A percentile compares a stretch with the other conserved stretches of the same genome.
These are phyloP conservation scores for Rhizopogon vinicolor DNA, from an alignment of 768 basidiomycete species.

Conservation along the genomic window DNA sequence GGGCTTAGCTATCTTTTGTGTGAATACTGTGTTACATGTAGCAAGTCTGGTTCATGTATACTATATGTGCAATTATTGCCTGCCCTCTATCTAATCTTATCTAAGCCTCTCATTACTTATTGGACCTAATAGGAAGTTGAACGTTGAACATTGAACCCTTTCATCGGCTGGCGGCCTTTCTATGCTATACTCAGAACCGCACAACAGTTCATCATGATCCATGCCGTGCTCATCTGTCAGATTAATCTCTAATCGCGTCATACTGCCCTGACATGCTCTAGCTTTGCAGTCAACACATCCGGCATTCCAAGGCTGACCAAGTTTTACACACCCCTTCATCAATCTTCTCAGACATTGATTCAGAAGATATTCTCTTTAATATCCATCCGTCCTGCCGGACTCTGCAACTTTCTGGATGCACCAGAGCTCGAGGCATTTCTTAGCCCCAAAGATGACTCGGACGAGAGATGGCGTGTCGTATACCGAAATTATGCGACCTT, in stretches of 20 bases:
- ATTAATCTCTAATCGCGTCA: slow-evolving; percentile 15
- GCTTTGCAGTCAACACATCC: slow-evolving; percentile 79
- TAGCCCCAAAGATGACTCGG: slow-evolving; percentile 43
- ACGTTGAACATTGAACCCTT: too few relatives aligned
- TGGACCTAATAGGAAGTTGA: background rate
- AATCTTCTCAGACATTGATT: slow-evolving; percentile 58
- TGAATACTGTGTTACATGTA: too few relatives aligned
- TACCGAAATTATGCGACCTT: slow-evolving; percentile 96
- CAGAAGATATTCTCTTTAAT: slow-evolving; percentile 90
- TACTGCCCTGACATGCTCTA: slow-evolving; percentile 14
- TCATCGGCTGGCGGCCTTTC: background rate
- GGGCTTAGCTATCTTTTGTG: too few relatives aligned
- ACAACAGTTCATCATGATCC: slow-evolving; percentile 52
- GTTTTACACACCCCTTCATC: slow-evolving; percentile 80
- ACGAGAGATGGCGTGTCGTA: slow-evolving; percentile 78
- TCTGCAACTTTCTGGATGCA: slow-evolving; percentile 97
- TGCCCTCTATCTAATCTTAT: too few relatives aligned
- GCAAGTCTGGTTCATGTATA: too few relatives aligned
- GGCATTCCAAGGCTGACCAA: slow-evolving; percentile 83
- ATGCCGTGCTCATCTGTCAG: slow-evolving; percentile 82
- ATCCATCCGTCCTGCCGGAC: slow-evolving; percentile 68
- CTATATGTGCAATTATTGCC: too few relatives aligned
- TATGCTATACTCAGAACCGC: background rate
- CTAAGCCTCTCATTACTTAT: too few relatives aligned
- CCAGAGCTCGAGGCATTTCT: slow-evolving; percentile 79